Percentiles rank a stretch among this genome's conserved stretches.
Evolutionary conservation across 176 grass and related monocot species (phyloP).

Genomic region (Aegilops umbellulata): DNA sequence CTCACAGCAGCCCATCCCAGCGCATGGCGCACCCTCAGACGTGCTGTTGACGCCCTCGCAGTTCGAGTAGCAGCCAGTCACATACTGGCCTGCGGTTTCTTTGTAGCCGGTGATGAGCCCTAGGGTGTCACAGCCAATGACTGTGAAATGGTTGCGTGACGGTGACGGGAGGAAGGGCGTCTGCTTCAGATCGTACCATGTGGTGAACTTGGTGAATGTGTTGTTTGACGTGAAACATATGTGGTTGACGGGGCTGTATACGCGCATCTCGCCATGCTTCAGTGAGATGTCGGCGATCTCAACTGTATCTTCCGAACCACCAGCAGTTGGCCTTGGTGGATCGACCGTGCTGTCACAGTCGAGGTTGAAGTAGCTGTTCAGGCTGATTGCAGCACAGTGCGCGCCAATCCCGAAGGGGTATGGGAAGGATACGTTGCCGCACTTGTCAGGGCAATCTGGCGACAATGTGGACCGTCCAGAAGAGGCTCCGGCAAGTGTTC

Average conservation of each 20-base stretch:
- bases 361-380: neutral
- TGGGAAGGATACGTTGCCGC: neutral
- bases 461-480: neutral
- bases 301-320: neutral
- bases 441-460: neutral
- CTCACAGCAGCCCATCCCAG: neutral
- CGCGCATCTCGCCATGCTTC: neutral
- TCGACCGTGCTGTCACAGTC: neutral
- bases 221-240: neutral
- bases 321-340: neutral
- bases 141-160: too few relatives aligned
- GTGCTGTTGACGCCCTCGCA: too few relatives aligned
- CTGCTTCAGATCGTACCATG: too few relatives aligned
- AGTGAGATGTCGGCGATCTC: neutral
- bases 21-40: too few relatives aligned
- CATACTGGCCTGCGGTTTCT: too few relatives aligned
- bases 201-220: too few relatives aligned
- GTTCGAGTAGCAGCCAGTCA: too few relatives aligned
- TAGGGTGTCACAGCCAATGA: too few relatives aligned
- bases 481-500: neutral
- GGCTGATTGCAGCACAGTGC: neutral
- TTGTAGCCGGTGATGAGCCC: too few relatives aligned
- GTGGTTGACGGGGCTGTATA: neutral
- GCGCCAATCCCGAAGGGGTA: neutral
- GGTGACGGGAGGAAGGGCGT: too few relatives aligned